phyloP scores from a whole-genome alignment of 345 rosid genomes.

The Eutrema yunnanense region DNA sequence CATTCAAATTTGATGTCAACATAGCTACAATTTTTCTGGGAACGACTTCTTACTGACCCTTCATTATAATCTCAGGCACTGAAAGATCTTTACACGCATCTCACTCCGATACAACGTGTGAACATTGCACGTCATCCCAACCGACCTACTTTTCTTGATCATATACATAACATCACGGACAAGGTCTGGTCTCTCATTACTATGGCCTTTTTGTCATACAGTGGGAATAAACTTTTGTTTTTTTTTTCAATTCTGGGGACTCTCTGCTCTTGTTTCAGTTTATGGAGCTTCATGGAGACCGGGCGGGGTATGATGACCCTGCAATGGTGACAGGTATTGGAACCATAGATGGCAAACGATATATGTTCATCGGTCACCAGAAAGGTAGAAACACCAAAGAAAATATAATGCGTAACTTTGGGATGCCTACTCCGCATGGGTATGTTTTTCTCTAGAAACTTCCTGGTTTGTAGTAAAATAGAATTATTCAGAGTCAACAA shows the following conservation, averaged over 20 bases:
- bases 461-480: background rate
- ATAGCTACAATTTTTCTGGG: background rate
- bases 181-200: slow-evolving; percentile 46
- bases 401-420: slow-evolving; percentile 88
- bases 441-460: slow-evolving; percentile 30
- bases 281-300: slow-evolving; percentile 98
- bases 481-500: slow-evolving; percentile 5
- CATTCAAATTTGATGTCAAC: background rate
- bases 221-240: background rate
- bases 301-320: slow-evolving; percentile 97
- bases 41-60: background rate
- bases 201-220: background rate
- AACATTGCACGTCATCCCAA: slow-evolving; percentile 94
- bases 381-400: slow-evolving; percentile 99
- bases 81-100: slow-evolving; percentile 65
- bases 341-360: slow-evolving; percentile 73
- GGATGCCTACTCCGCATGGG: slow-evolving; percentile 99
- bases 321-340: slow-evolving; percentile 96
- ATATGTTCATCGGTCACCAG: slow-evolving; percentile 97
- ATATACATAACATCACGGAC: slow-evolving; percentile 79
- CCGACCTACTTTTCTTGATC: slow-evolving; percentile 98
- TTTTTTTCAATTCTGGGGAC: background rate
- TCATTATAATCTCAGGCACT: slow-evolving; percentile 51
- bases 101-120: slow-evolving; percentile 91
- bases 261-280: slow-evolving; percentile 44